Evolutionary conservation across 1,284 basidiomycete genomes (phyloP).

Genomic region (Lignosus rhinocerotis): DNA sequence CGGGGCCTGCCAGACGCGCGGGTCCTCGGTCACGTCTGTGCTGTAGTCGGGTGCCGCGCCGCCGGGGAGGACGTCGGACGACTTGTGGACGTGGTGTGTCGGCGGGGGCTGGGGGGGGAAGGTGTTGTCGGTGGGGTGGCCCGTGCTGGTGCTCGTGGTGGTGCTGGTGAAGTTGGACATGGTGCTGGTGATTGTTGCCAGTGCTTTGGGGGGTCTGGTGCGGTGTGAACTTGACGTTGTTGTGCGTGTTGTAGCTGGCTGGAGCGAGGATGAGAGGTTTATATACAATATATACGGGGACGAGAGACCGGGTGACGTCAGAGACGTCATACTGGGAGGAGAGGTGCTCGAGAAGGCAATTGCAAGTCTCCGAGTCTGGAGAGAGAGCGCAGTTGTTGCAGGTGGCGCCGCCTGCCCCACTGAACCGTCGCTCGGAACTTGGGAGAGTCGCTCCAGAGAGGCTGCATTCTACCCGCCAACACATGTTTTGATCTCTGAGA

Average conservation of each 20-base stretch:
- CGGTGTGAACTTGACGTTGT: not conserved
- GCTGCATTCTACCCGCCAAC: too few relatives aligned
- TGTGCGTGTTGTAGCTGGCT: not conserved
- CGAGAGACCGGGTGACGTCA: too few relatives aligned
- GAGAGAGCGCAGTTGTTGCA: too few relatives aligned
- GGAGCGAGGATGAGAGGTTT: too few relatives aligned
- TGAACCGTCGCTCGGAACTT: too few relatives aligned
- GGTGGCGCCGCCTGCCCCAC: too few relatives aligned
- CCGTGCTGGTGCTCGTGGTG: not conserved
- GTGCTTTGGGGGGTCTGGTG: not conserved
- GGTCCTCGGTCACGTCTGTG: constrained; percentile 27
- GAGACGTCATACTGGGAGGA: too few relatives aligned
- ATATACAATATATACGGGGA: too few relatives aligned
- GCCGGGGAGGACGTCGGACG: constrained; percentile 31
- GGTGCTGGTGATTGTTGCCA: not conserved
- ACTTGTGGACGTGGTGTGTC: constrained; percentile 31
- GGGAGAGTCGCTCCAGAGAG: too few relatives aligned
- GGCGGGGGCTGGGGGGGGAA: constrained; percentile 30
- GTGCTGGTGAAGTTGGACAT: constrained; percentile 10
- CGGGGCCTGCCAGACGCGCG: constrained; percentile 25
- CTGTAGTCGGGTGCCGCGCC: constrained; percentile 24
- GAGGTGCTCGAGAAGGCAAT: too few relatives aligned
- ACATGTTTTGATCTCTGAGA: too few relatives aligned
- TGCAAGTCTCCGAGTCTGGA: too few relatives aligned
- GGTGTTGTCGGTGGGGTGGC: not conserved